Evolutionary conservation across 2,329 filamentous ascomycete species (phyloP).

Genomic region (Hymenotorrendiella dingleyae): DNA sequence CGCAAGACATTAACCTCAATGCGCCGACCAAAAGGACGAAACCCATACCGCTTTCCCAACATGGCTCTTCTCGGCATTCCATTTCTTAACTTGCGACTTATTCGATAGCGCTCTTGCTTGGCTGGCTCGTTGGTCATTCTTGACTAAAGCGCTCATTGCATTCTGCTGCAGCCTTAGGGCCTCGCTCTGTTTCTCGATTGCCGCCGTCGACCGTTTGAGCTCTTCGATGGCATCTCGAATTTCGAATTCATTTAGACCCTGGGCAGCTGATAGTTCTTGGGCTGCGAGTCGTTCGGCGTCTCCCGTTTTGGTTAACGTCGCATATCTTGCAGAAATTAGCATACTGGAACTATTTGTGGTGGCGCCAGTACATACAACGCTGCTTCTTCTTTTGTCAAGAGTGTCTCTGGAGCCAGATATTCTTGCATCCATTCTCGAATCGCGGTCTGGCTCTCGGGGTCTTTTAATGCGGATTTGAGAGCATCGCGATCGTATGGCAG

Average conservation of each 20-base stretch:
- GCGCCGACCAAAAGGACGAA: background rate
- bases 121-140: slow-evolving; percentile 34
- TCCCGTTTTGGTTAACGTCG: slow-evolving; percentile 42
- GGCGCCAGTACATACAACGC: slow-evolving; percentile 37
- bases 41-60: slow-evolving; percentile 37
- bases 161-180: slow-evolving; percentile 55
- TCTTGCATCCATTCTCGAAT: slow-evolving; percentile 41
- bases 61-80: slow-evolving; percentile 36
- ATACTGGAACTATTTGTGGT: background rate
- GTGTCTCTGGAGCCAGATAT: slow-evolving; percentile 44
- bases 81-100: slow-evolving; percentile 33
- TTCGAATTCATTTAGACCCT: slow-evolving; percentile 52
- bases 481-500: slow-evolving; percentile 26
- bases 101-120: slow-evolving; percentile 33
- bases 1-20: slow-evolving; percentile 5
- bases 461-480: slow-evolving; percentile 21
- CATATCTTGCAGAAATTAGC: slow-evolving; percentile 38
- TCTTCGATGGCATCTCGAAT: slow-evolving; percentile 56
- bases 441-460: slow-evolving; percentile 22
- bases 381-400: slow-evolving; percentile 49
- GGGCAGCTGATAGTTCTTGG: slow-evolving; percentile 42
- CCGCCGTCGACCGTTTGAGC: slow-evolving; percentile 57
- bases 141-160: slow-evolving; percentile 49
- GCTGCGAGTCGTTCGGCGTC: slow-evolving; percentile 40
- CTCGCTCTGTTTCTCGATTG: slow-evolving; percentile 59